Percentiles rank a stretch among this genome's conserved stretches.
Evolutionary conservation across 2,329 filamentous ascomycete genomes (phyloP).

Genomic region (Daldinia sp.): DNA sequence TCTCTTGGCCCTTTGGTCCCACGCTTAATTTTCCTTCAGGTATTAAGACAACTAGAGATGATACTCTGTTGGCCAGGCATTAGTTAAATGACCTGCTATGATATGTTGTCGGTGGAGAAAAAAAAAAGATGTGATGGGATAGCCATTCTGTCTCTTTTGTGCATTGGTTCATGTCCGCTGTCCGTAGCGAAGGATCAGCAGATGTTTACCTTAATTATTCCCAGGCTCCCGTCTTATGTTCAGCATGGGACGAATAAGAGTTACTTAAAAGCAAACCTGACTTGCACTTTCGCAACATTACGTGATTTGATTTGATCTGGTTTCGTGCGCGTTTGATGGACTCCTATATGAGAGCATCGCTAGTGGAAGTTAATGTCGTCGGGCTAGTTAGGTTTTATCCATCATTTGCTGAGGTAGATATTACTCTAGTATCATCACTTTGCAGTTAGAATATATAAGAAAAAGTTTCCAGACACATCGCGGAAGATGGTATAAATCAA

Average conservation of each 20-base stretch:
- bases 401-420: too few species aligned
- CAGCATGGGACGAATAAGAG: constrained; percentile 22
- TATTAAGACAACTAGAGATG: constrained; percentile 12
- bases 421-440: not conserved
- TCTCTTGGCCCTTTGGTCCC: constrained; percentile 11
- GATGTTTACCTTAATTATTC: constrained; percentile 23
- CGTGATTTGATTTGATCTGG: not conserved
- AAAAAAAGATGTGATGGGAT: constrained; percentile 26
- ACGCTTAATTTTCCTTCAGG: constrained; percentile 25
- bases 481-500: too few species aligned
- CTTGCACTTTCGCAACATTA: not conserved
- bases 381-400: not conserved
- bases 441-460: too few species aligned
- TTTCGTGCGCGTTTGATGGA: not conserved
- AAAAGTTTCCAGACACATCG: too few species aligned
- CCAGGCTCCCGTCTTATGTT: constrained; percentile 4
- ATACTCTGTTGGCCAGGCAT: constrained; percentile 14
- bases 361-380: not conserved
- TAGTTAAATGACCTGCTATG: not conserved
- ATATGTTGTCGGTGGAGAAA: constrained; percentile 13
- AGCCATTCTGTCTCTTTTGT: constrained; percentile 35
- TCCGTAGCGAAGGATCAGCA: not conserved
- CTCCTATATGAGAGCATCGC: not conserved
- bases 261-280: constrained; percentile 7
- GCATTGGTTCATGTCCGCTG: constrained; percentile 3